A percentile compares a stretch with the other conserved stretches of the same genome.
These are phyloP conservation scores for Trichoderma semiorbis DNA, from an alignment of 2,329 filamentous ascomycete species.

Conservation along the genomic window DNA sequence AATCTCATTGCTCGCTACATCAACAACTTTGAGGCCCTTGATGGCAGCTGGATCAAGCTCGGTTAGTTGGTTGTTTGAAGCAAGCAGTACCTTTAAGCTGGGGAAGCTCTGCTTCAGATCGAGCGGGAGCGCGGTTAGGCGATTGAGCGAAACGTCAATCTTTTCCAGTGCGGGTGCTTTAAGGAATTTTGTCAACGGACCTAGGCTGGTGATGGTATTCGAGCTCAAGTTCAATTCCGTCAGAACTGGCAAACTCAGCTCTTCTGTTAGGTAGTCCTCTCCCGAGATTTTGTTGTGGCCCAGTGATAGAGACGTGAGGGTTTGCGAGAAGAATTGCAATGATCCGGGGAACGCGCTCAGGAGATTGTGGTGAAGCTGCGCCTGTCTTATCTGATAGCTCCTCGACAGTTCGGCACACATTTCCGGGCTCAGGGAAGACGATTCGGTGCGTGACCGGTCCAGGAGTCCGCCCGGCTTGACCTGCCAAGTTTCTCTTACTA, in stretches of 20 bases:
- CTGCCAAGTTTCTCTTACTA: slow-evolving; percentile 50
- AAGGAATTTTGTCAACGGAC: slow-evolving; percentile 62
- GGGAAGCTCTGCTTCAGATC: slow-evolving; percentile 66
- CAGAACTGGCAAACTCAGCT: slow-evolving; percentile 68
- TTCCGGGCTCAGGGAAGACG: slow-evolving; percentile 56
- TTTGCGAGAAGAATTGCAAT: slow-evolving; percentile 67
- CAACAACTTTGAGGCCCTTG: slow-evolving; percentile 69
- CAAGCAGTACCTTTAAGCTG: slow-evolving; percentile 65
- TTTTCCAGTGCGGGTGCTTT: slow-evolving; percentile 72
- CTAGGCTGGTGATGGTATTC: slow-evolving; percentile 70
- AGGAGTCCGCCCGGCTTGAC: slow-evolving; percentile 60
- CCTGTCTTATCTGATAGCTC: slow-evolving; percentile 48
- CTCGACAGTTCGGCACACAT: slow-evolving; percentile 54
- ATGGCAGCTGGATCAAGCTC: slow-evolving; percentile 72
- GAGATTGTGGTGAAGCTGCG: slow-evolving; percentile 75
- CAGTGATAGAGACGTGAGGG: slow-evolving; percentile 68
- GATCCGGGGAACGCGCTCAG: slow-evolving; percentile 67
- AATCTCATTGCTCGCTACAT: slow-evolving; percentile 83
- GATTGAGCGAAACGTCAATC: slow-evolving; percentile 79
- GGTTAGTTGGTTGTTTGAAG: slow-evolving; percentile 74
- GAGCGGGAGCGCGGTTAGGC: slow-evolving; percentile 65
- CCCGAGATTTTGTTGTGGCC: slow-evolving; percentile 70
- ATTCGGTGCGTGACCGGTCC: slow-evolving; percentile 66
- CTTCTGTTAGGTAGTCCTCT: slow-evolving; percentile 61
- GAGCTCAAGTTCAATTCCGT: slow-evolving; percentile 72